Evolutionary conservation across 2,329 filamentous ascomycete genomes (phyloP), one percentile per base, ranked within the genome.

Genomic region (Sclerotinia trifoliorum): DNA sequence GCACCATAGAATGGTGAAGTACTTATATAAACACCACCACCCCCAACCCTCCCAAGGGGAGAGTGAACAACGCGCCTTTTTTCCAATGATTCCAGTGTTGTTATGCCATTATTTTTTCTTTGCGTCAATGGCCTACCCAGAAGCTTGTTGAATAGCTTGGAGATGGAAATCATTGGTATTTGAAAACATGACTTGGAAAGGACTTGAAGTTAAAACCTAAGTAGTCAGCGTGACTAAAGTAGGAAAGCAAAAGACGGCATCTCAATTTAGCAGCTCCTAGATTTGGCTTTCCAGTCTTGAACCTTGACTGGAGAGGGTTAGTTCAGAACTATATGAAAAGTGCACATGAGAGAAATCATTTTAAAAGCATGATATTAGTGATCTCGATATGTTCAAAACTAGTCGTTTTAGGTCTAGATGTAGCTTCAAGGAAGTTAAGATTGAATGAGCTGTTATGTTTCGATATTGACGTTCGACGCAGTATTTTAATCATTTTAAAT

Each of bases 121-220:
- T 0, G 8, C 29, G 21, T 13, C 3, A 13, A 55, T 29, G n/a
- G 11, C 29, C 11, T 35, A 39, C 32, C 5, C 32, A 4, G 21
- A 15, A 24, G 54, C 7, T 21, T 21, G 32, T 32, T 56, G 55
- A 57, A 24, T 19, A 39, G 42, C 15, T 42, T 42, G 32, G 21
- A 42, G 21, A 39, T 57, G 32, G 13, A 57, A 24, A 32, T 32
- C 1, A 8, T 19, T 19, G 29, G 10, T 21, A 17, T 35, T 24
- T 57, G 32, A 39, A 26, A 26, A n/a, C 19, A n/a, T 24, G 19
- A 11, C 13, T 52, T 46, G 35, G 26, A 4, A 15, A 26, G 21
- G 62, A 64, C 35, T 65, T 49, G 62, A 46, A 35, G 54, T 32
- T 5, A 32, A 32, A 32, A 29, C 61, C 51, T 39, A 65, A 65